A percentile compares a stretch with the other conserved stretches of the same genome.
phyloP scores from a whole-genome alignment of 1,139 yeast genomes.

The Protomyces macrosporus region DNA sequence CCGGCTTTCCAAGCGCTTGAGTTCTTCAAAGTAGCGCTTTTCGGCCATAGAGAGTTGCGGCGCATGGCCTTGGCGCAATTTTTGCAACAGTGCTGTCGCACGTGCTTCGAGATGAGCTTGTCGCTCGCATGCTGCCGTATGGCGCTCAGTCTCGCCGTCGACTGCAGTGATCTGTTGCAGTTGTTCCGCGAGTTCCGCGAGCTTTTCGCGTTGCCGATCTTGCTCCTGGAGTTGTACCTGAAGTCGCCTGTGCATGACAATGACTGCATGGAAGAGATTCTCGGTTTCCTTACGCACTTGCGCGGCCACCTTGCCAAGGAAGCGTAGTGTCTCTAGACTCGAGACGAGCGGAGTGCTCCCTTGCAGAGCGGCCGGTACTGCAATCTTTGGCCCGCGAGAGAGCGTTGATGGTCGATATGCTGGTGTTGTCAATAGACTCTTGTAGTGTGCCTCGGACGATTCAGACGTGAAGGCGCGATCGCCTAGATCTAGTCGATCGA shows the following conservation, averaged over 20 bases:
- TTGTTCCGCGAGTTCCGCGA: neutral
- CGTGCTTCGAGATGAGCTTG: conserved; percentile 40
- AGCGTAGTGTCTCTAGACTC: conserved; percentile 22
- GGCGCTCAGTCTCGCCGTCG: neutral
- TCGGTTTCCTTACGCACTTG: conserved; percentile 12
- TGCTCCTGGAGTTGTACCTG: conserved; percentile 20
- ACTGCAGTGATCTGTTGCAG: neutral
- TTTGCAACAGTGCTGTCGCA: conserved; percentile 36
- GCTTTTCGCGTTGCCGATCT: conserved; percentile 19
- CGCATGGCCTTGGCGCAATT: conserved; percentile 35
- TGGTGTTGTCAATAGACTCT: conserved; percentile 2
- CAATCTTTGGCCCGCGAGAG: conserved; percentile 1
- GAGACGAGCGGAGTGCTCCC: neutral
- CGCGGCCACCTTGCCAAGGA: conserved; percentile 20
- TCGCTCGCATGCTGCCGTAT: conserved; percentile 33
- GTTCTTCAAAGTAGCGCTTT: conserved; percentile 45
- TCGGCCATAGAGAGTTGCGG: conserved; percentile 44
- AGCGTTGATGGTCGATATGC: conserved; percentile 1
- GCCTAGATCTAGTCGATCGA: neutral
- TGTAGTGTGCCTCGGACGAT: neutral
- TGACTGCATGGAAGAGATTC: conserved; percentile 1
- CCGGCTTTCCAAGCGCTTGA: conserved; percentile 36
- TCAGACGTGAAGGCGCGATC: neutral
- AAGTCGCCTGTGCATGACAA: conserved; percentile 17
- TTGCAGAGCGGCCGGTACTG: neutral